Percentiles rank a stretch among this genome's conserved stretches.
Conservation (phyloP, 2,329 filamentous ascomycete species). For the Aspergillus felis region DNA sequence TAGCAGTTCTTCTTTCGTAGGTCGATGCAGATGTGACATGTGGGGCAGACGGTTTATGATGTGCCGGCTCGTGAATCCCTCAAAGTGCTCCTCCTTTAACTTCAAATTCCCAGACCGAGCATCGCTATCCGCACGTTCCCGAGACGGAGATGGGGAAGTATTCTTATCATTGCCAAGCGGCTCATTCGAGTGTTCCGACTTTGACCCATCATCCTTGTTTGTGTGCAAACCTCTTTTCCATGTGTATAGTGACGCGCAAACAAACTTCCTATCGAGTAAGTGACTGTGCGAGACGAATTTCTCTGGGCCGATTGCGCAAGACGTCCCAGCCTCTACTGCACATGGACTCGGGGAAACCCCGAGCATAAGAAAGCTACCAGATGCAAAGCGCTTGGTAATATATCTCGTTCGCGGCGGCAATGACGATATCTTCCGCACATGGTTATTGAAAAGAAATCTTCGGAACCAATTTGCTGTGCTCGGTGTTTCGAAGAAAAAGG, state of each 20-base stretch:
- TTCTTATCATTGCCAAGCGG: slow-evolving; percentile 14
- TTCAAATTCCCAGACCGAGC: slow-evolving; percentile 14
- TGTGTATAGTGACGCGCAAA: slow-evolving; percentile 15
- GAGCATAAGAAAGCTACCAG: slow-evolving; percentile 52
- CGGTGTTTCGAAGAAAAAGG: slow-evolving; percentile 13
- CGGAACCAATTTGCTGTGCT: slow-evolving; percentile 11
- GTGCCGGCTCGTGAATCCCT: slow-evolving; percentile 29
- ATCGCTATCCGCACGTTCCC: slow-evolving; percentile 7
- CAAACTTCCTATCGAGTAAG: slow-evolving; percentile 15
- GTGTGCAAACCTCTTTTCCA: slow-evolving; percentile 33
- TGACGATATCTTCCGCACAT: slow-evolving; percentile 16
- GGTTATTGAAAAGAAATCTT: slow-evolving; percentile 13
- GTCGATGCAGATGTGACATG: slow-evolving; percentile 72
- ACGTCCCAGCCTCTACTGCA: slow-evolving; percentile 30
- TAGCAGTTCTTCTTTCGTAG: slow-evolving; percentile 88
- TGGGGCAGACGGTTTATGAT: slow-evolving; percentile 62
- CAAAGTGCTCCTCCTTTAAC: slow-evolving; percentile 21
- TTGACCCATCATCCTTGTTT: slow-evolving; percentile 17
- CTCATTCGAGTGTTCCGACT: slow-evolving; percentile 13
- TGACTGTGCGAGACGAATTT: slow-evolving; percentile 26
- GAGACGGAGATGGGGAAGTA: slow-evolving; percentile 1
- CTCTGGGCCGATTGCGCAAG: slow-evolving; percentile 28
- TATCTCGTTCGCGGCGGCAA: slow-evolving; percentile 30
- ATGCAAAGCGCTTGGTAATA: slow-evolving; percentile 51
- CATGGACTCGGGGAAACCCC: slow-evolving; percentile 36